A percentile compares a stretch with the other conserved stretches of the same genome.
Conservation (phyloP, 192 early-diverging fungal species). For the Mortierella alpina region DNA sequence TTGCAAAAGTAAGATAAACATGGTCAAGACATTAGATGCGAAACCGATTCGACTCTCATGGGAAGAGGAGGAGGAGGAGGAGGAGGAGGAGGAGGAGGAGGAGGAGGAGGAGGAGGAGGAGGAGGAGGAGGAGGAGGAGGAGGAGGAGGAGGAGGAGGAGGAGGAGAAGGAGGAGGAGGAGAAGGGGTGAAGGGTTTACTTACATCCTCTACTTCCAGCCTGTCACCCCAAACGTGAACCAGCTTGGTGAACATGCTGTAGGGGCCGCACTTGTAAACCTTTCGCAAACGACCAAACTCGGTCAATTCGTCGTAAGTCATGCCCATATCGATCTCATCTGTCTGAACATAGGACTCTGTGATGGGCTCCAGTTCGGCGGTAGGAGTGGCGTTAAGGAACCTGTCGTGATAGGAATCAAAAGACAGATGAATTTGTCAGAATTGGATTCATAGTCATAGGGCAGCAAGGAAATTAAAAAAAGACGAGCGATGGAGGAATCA, state of each 20-base stretch:
- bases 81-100: too few species aligned
- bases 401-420: conserved; percentile 14
- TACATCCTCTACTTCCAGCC: conserved; percentile 72
- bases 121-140: background rate
- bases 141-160: background rate
- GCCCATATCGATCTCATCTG: conserved; percentile 97
- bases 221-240: conserved; percentile 80
- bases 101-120: background rate
- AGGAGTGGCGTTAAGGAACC: conserved; percentile 88
- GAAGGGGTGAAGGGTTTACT: background rate
- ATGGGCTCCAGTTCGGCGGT: conserved; percentile 97
- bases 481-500: conserved; percentile 5
- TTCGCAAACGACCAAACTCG: conserved; percentile 90
- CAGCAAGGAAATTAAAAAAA: background rate
- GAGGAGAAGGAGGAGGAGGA: background rate
- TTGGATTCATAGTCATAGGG: background rate
- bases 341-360: conserved; percentile 83
- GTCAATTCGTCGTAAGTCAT: conserved; percentile 97
- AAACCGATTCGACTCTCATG: too few species aligned
- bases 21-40: too few species aligned
- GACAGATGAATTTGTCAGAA: background rate
- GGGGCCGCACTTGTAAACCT: conserved; percentile 89
- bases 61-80: background rate
- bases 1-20: too few species aligned
- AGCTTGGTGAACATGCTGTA: conserved; percentile 95